Conservation (phyloP, 2,329 filamentous ascomycete genomes). For the Ambrosiella cleistominuta region DNA sequence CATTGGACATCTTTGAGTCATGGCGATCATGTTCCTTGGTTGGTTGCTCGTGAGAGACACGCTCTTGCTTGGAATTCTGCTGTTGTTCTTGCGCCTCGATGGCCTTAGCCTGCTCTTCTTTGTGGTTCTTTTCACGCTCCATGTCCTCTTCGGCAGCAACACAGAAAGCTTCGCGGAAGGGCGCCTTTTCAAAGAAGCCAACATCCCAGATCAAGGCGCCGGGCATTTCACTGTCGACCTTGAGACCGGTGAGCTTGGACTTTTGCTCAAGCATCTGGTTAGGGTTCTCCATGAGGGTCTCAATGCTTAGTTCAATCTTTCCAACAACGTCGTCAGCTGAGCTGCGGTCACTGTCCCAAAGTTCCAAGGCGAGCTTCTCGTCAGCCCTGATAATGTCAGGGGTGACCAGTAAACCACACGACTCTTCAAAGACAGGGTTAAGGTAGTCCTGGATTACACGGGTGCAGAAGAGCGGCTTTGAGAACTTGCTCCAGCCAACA, state of each 20-base stretch:
- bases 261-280: constrained; percentile 83
- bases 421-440: constrained; percentile 86
- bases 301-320: constrained; percentile 83
- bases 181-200: constrained; percentile 81
- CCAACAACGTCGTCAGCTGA: constrained; percentile 90
- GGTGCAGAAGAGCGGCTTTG: constrained; percentile 95
- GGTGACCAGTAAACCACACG: constrained; percentile 67
- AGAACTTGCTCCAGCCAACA: constrained; percentile 85
- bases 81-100: not conserved
- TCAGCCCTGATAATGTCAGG: constrained; percentile 82
- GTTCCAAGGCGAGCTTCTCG: constrained; percentile 79
- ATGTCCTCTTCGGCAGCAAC: constrained; percentile 56
- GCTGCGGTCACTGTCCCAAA: constrained; percentile 90
- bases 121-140: constrained; percentile 7
- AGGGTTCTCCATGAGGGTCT: constrained; percentile 82
- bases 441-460: constrained; percentile 88
- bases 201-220: constrained; percentile 93
- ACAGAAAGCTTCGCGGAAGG: constrained; percentile 66
- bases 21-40: constrained; percentile 4
- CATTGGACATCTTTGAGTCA: constrained; percentile 6
- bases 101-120: not conserved
- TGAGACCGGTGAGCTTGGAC: constrained; percentile 66
- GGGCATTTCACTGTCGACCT: constrained; percentile 74
- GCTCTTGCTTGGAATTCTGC: not conserved
- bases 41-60: too few species aligned